Evolutionary conservation across 2,329 filamentous ascomycete genomes (phyloP), one percentile per base, ranked within the genome.

Genomic region (Epichloe sibirici): DNA sequence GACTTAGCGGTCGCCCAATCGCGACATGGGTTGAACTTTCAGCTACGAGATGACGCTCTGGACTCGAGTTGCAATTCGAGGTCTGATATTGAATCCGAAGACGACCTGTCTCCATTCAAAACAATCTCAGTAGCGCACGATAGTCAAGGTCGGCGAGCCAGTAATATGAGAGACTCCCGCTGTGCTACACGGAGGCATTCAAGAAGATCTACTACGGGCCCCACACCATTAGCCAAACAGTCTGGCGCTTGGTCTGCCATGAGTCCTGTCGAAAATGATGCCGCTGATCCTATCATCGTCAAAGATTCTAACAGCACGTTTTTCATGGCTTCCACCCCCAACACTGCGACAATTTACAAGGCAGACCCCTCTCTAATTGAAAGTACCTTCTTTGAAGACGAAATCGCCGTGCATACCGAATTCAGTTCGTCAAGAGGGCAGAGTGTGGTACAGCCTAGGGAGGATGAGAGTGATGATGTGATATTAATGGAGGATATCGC

Each of bases 151-250:
- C 35, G 6, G 13, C 35, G 37, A 28, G n/a, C 5, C 25, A 44
- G 25, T 9, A 25, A 47, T 37, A 23, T 12, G 17, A 23, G 21
- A 39, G 39, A 51, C 39, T 38, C 17, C 7, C 47, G 40, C 13
- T 23, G 28, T n/a, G 23, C 49, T 11, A 45, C 46, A 11, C 45
- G 9, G n/a, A 50, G 11, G 56, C 52, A 43, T 45, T 62, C 64
- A 25, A 60, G 65, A 28, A 61, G 66, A 21, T 66, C 63, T 3
- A 66, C 63, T 2, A 59, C 68, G 57, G 81, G 81, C 2, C 84
- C 86, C 56, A 85, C 82, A 1, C 80, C 82, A 25, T 69, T 88
- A 39, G 79, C 79, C 4, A 71, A 76, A 39, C 77, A 83, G 59
- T 68, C 88, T 4, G 75, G 71, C 54, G 73, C 75, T 25, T 88